These are phyloP conservation scores for Stipa capillata DNA, from an alignment of 176 grass and related monocot genomes.

Conservation along the genomic window DNA sequence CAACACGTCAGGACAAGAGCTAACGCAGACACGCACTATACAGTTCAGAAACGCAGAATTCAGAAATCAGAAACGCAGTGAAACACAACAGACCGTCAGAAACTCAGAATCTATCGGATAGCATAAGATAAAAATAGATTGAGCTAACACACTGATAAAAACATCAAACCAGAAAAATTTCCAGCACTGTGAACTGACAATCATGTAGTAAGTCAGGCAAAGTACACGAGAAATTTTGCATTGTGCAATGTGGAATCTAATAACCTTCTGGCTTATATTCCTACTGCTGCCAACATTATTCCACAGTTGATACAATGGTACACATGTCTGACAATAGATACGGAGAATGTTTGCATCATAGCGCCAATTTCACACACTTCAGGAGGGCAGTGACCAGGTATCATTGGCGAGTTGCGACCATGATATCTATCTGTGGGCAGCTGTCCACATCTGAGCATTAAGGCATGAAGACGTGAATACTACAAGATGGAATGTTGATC, in stretches of 20 bases:
- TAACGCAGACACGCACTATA: too few relatives aligned
- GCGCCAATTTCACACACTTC: not conserved
- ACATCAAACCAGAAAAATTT: not conserved
- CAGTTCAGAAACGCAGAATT: not conserved
- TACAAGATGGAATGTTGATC: not conserved
- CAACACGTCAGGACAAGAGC: not conserved
- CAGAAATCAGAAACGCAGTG: not conserved
- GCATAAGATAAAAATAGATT: not conserved
- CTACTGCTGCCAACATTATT: slow-evolving; percentile 9
- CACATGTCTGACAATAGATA: not conserved
- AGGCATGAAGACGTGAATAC: not conserved
- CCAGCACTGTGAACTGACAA: not conserved
- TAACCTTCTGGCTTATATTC: not conserved
- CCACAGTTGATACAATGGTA: not conserved
- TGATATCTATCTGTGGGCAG: not conserved
- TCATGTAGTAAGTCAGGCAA: not conserved
- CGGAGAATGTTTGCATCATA: not conserved
- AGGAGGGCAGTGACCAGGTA: not conserved
- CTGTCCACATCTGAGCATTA: not conserved
- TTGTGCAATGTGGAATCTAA: not conserved
- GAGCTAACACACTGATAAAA: not conserved
- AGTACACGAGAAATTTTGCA: not conserved
- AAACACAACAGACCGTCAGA: not conserved
- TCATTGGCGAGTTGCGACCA: not conserved
- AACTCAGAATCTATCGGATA: not conserved